Base-by-base conservation (phyloP, 495 filamentous ascomycete genomes). In the Penicillium atrosanguineum region DNA sequence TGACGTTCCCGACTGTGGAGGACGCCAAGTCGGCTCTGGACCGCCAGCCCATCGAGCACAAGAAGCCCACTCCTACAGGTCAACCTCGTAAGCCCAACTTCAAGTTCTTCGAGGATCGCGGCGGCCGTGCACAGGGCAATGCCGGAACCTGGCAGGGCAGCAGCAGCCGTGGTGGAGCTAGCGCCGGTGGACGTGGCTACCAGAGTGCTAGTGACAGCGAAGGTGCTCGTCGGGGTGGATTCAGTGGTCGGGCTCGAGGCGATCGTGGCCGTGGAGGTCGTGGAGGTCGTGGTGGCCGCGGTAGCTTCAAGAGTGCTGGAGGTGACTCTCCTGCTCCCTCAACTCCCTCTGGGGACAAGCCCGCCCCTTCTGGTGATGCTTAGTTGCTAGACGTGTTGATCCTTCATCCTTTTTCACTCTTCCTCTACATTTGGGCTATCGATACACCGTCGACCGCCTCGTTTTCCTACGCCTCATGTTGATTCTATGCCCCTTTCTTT, bases 131-230 rank as follows among this genome's bases (percentile, higher is more conserved):
- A 46, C 73, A 74, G 23, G 71, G 79, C 52, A 81, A 83, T 38
- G 87, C 88, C 39, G 88, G 89, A 34, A 87, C 81, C 52, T 90
- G 90, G 89, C 83, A 86, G 52, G 78, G 79, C 60, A 87, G 86
- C 60, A 87, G 86, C 68, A 76, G 50, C 68, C 78, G 84, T 14
- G 83, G 86, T 36, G 78, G 83, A 39, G 62, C 65, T 50, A 81
- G 71, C 48, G 69, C 69, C 46, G 71, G 75, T 44, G 78, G 76
- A 60, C 85, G 80, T 59, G 90, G 86, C 62, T 95, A 91, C 68
- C 79, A 85, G 59, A 93, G 85, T 62, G 85, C 88, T 53, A 96
- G 90, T 64, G 94, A 95, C 64, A 92, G 89, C 48, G 90, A 95
- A 62, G 82, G 74, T 44, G 68, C 68, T 29, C 69, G 83, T 18